Percentiles rank a stretch among this genome's conserved stretches.
Evolutionary conservation across 192 early-diverging fungal genomes (phyloP).

Genomic region (Umbelopsis sp.): DNA sequence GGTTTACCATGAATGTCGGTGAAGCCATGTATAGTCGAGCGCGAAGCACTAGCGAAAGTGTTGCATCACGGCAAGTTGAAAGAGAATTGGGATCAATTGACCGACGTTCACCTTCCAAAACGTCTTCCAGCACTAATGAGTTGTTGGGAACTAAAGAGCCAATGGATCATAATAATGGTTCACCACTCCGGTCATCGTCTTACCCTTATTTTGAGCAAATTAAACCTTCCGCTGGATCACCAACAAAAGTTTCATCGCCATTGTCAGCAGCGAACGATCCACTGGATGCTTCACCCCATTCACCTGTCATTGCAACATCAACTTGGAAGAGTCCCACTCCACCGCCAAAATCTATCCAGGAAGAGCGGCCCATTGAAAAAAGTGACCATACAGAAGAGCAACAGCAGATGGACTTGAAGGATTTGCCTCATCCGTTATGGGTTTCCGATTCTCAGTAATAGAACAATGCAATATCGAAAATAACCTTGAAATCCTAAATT

Average conservation of each 20-base stretch:
- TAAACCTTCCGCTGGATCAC: not conserved
- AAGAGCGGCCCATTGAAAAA: not conserved
- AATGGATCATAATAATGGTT: not conserved
- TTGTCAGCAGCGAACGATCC: not conserved
- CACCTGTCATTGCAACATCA: too few relatives aligned
- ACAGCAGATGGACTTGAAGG: slow-evolving; percentile 7
- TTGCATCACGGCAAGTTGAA: not conserved
- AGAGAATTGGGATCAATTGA: not conserved
- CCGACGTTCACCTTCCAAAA: not conserved
- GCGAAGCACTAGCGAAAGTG: slow-evolving; percentile 2
- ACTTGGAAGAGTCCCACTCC: too few relatives aligned
- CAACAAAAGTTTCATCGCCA: not conserved
- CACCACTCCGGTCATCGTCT: slow-evolving; percentile 8
- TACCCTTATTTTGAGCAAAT: not conserved
- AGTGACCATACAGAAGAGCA: not conserved
- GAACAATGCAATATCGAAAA: not conserved
- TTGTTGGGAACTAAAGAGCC: not conserved
- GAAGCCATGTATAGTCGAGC: slow-evolving; percentile 18
- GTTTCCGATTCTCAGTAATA: slow-evolving; percentile 13
- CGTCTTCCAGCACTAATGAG: not conserved
- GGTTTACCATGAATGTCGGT: slow-evolving; percentile 8
- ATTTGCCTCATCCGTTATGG: slow-evolving; percentile 17
- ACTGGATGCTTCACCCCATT: not conserved
- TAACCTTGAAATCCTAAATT: too few relatives aligned
- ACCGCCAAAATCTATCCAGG: too few relatives aligned